Conservation (phyloP, 768 basidiomycete species). For the Agaricus sinodeliciosus region DNA sequence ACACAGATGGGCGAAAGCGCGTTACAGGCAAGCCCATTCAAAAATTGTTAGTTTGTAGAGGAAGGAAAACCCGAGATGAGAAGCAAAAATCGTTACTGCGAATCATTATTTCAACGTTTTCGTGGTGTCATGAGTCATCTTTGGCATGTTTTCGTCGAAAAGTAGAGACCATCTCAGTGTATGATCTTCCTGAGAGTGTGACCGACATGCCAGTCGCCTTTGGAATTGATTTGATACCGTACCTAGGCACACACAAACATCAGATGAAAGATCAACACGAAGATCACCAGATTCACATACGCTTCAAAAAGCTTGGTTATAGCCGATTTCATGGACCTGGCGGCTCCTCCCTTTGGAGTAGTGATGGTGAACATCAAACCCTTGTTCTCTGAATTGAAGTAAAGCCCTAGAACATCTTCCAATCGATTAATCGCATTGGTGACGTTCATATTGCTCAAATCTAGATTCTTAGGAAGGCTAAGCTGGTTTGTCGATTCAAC, state of each 20-base stretch:
- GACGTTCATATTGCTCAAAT: neutral
- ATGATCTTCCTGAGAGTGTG: neutral
- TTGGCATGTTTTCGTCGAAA: conserved; percentile 3
- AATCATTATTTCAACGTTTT: neutral
- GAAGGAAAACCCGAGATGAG: neutral
- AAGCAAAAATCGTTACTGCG: neutral
- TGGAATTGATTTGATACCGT: neutral
- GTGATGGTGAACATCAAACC: conserved; percentile 13
- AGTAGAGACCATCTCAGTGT: neutral
- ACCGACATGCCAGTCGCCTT: neutral
- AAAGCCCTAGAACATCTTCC: conserved; percentile 10
- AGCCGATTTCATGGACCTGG: conserved; percentile 12
- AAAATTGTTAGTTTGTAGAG: neutral
- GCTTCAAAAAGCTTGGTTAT: conserved; percentile 5
- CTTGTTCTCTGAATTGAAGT: conserved; percentile 9
- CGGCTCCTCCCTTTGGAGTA: neutral
- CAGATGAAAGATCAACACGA: neutral
- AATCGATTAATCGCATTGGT: neutral
- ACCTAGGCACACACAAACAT: neutral
- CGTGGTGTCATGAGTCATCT: conserved; percentile 1
- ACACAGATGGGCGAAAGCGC: too few species aligned
- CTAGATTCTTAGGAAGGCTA: neutral
- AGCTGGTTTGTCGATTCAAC: neutral
- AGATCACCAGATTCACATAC: conserved; percentile 2
- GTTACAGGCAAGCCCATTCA: too few species aligned